These are phyloP conservation scores for Martiniozyma asiatica DNA, from an alignment of 1,139 yeast species.

Conservation along the genomic window DNA sequence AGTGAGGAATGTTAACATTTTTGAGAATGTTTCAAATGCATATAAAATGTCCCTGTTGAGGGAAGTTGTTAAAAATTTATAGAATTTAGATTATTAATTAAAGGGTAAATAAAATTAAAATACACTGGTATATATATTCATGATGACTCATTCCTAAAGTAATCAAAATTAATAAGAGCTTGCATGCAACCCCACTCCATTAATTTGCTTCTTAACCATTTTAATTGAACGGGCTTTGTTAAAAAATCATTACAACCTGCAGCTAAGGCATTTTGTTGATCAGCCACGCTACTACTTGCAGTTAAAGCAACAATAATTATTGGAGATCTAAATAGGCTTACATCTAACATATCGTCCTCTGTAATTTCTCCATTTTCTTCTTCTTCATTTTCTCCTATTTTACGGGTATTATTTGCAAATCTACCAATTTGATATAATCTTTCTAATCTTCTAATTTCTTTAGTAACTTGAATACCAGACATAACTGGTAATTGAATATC, in stretches of 20 bases:
- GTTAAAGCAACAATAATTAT: conserved; percentile 94
- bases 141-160: conserved; percentile 35
- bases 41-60: conserved; percentile 51
- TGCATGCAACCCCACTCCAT: conserved; percentile 98
- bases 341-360: conserved; percentile 42
- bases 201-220: conserved; percentile 87
- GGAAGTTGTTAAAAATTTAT: conserved; percentile 28
- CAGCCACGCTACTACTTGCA: conserved; percentile 81
- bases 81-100: too few relatives aligned
- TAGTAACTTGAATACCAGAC: conserved; percentile 88
- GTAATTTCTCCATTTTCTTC: conserved; percentile 2
- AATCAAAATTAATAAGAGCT: conserved; percentile 90
- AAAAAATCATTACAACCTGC: conserved; percentile 96
- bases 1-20: conserved; percentile 34
- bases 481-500: conserved; percentile 90
- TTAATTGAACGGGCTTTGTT: conserved; percentile 92
- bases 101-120: too few relatives aligned
- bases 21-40: conserved; percentile 44
- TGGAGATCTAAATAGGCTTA: conserved; percentile 64
- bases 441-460: conserved; percentile 77
- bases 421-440: conserved; percentile 74
- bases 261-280: conserved; percentile 79
- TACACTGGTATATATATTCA: too few relatives aligned
- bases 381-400: conserved; percentile 1
- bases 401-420: conserved; percentile 24